Percentiles rank a stretch among this genome's conserved stretches.
Evolutionary conservation across 352 stramenopile genomes (phyloP).

Genomic region (Achlya hypogyna): DNA sequence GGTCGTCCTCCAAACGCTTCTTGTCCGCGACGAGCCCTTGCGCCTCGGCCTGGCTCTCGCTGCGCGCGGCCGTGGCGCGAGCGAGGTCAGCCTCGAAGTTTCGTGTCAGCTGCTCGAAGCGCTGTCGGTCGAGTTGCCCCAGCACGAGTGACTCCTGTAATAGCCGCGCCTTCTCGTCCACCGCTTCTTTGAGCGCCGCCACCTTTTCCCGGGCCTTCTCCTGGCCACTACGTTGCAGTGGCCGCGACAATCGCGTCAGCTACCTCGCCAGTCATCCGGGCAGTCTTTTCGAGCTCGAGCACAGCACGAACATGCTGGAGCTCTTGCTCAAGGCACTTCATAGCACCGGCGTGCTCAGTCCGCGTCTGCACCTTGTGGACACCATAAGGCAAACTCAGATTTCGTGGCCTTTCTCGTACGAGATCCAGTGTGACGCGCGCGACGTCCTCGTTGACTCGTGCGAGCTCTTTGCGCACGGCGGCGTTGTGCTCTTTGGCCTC

Average conservation of each 20-base stretch:
- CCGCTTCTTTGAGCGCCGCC: background rate
- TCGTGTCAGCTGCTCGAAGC: background rate
- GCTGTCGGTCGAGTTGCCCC: background rate
- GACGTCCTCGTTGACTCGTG: background rate
- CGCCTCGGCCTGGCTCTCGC: background rate
- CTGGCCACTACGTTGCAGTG: background rate
- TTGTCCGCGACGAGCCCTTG: background rate
- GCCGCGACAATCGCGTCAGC: background rate
- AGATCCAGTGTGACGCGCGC: background rate
- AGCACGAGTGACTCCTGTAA: background rate
- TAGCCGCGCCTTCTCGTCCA: background rate
- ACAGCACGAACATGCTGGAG: background rate
- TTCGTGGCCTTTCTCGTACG: background rate
- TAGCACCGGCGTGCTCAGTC: background rate
- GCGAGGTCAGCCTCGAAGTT: background rate
- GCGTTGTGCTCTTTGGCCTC: conserved; percentile 1
- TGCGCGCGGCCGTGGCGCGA: background rate
- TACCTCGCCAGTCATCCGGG: background rate
- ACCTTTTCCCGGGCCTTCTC: background rate
- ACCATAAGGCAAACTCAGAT: background rate
- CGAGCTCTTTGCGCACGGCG: background rate
- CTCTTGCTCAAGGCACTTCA: conserved; percentile 13
- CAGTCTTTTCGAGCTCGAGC: background rate
- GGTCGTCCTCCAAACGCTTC: background rate
- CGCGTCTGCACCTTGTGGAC: background rate